Base-by-base conservation (phyloP, 345 rosid genomes). In the Durio zibethinus region DNA sequence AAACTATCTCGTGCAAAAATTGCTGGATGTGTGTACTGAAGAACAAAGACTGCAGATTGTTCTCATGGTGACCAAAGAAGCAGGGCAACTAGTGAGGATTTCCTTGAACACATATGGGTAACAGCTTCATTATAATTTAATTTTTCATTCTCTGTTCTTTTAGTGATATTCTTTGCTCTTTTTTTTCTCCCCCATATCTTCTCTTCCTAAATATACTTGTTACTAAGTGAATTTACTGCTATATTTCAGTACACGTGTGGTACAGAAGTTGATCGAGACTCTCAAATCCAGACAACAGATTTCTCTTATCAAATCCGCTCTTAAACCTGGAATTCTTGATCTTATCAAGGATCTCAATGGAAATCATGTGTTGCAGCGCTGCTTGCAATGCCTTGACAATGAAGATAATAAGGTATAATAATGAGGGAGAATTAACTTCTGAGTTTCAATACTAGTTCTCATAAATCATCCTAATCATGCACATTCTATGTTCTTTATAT, bases 341-440 rank as follows among this genome's bases (percentile, higher is more conserved):
- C 92, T 92, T 2, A 84, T 89, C 40, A 88, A 84, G 82, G 93
- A 92, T 80, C 81, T 89, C 74, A 92, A 92, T 82, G 97, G 97
- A 38, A 92, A 89, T 82, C 93, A 92, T 84, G 95, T 92, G 53
- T 74, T 92, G 1, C 95, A 90, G 65, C 86, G 92, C 72, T 92
- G 97, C 83, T 84, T 90, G 88, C 83, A 86, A 20, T 82, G 87
- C 56, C 85, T 92, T 72, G 73, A 81, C 78, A 79, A 78, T 77
- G 87, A 85, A 53, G 91, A 90, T 75, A 85, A 85, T 33, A 85
- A 88, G 94, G 97, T 89, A 77, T 8, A 71, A 72, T 63, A 27
- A 36, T 53, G 54, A 23, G 53, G 54, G 65, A 56, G 50, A 56
- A 57, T 59, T 38, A 74, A 15, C 50, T 74, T 29, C 66, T 7